Base-by-base conservation (phyloP, 2,329 filamentous ascomycete species). In the Curvularia hawaiiensis region DNA sequence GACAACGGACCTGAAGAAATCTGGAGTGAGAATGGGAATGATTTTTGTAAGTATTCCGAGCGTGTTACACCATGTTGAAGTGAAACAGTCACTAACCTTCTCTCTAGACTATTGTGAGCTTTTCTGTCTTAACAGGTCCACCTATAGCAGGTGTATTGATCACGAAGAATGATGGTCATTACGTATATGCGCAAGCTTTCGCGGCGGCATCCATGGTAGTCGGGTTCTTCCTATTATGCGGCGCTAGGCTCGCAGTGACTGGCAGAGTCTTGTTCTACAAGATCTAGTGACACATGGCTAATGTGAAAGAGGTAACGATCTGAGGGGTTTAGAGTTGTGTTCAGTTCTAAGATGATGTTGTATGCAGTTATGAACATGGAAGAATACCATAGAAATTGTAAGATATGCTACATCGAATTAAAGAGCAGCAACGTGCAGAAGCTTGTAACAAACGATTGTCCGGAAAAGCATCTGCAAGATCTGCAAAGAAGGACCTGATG, bases 21-120 rank as follows among this genome's bases (percentile, higher is more conserved):
- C 81, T 4, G 81, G 81, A 8, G 80, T 79, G 3, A 65, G 81
- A 18, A 67, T 82, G n/a, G 80, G 81, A 3, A 80, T 82, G 73
- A 71, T 67, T 0, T 73, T 74, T 38, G 60, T 41, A 24, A 14
- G 39, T 41, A 4, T 14, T 24, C 39, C 20, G 14, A 3, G 2
- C 10, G 14, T 4, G 5, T 10, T 8, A 22, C 39, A 22, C 11
- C 5, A 24, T 12, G 18, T 41, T 24, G 8, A 24, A 11, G 18
- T 22, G 7, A 14, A 41, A 14, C 10, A 31, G 39, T 12, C 18
- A 14, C 39, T 41, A 41, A 41, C 11, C 5, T 14, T 7, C 4
- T 1, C 4, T 24, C 4, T 22, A 41, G 39, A 41, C 62, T 1
- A 50, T 72, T 5, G 63, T 68, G 12, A 62, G 66, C n/a, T 53